Conservation (phyloP, 225 moss, liverwort and hornwort species). For the Ulota crispa region DNA sequence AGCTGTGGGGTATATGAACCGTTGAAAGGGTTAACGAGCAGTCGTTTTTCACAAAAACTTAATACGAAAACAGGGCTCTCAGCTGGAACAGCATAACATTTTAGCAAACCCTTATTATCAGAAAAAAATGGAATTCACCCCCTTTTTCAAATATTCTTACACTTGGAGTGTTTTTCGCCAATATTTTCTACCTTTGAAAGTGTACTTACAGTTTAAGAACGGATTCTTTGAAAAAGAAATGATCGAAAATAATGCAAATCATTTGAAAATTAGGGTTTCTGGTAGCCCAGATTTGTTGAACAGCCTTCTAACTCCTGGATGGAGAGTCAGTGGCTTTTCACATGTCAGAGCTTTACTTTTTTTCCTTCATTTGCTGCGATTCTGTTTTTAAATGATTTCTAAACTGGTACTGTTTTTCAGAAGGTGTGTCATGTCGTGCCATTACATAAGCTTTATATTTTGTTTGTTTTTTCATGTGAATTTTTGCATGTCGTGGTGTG, state of each 20-base stretch:
- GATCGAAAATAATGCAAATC: background rate
- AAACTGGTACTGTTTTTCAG: background rate
- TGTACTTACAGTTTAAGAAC: background rate
- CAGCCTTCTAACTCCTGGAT: background rate
- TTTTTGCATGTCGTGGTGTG: constrained; percentile 9
- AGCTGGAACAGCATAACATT: background rate
- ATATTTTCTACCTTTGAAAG: too few species aligned
- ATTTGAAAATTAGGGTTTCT: background rate
- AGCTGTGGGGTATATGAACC: too few species aligned
- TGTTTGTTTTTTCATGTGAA: background rate
- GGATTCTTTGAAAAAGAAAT: background rate
- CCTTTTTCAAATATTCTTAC: background rate
- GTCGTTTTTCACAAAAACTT: background rate
- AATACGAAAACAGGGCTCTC: background rate
- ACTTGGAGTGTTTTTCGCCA: too few species aligned
- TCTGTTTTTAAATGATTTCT: background rate
- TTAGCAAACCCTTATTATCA: background rate
- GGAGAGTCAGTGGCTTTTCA: background rate
- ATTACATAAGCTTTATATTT: background rate
- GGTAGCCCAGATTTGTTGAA: background rate
- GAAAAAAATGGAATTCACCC: background rate
- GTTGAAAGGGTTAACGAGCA: too few species aligned
- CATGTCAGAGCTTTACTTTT: background rate
- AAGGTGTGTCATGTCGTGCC: background rate
- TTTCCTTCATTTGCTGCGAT: background rate